Evolutionary conservation across 768 basidiomycete genomes (phyloP), one percentile per base, ranked within the genome.

Genomic region (Sporobolomyces pararoseus): DNA sequence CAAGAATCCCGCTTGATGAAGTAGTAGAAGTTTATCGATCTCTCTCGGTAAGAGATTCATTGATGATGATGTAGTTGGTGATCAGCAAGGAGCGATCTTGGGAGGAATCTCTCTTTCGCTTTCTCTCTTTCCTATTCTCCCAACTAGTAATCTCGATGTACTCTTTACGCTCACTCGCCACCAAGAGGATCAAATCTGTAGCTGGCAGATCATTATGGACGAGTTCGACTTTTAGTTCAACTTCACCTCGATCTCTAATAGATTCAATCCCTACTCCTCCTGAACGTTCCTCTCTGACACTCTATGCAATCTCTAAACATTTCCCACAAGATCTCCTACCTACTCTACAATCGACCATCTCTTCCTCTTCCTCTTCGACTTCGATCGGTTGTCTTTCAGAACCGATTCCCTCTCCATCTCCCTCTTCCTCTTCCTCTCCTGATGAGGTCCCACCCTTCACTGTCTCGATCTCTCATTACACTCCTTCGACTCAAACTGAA

Each of bases 1-100:
- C 23, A 98, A 85, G 70, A 85, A 86, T 29, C 96, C 96, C 32
- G 88, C 86, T 88, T 91, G 72, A 34, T 89, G 87, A 31, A 92
- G 83, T 34, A 89, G 80, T 16, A 50, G 35, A 54, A 91, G 82
- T 76, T 89, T 90, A 65, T 85, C 88, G 63, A 86, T 83, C 77
- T 91, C 90, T 68, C 88, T 83, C 21, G 89, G 90, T 64, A 86
- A 81, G 68, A 90, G 81, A 75, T 85, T 84, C 89, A 91, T 90
- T 32, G 37, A 19, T 12, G 46, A 21, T 35, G 59, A 13, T 29
- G 14, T 17, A 16, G 13, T 34, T 42, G 35, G 46, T 47, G 46
- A 47, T 13, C 14, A 16, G 19, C 19, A 34, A 13, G 10, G 31
- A 19, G 16, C 5, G 57, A 27, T 39, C 23, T 32, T 14, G 12